Conservation (phyloP, 1,284 basidiomycete genomes). For the Neotropicomus parvogracilis region DNA sequence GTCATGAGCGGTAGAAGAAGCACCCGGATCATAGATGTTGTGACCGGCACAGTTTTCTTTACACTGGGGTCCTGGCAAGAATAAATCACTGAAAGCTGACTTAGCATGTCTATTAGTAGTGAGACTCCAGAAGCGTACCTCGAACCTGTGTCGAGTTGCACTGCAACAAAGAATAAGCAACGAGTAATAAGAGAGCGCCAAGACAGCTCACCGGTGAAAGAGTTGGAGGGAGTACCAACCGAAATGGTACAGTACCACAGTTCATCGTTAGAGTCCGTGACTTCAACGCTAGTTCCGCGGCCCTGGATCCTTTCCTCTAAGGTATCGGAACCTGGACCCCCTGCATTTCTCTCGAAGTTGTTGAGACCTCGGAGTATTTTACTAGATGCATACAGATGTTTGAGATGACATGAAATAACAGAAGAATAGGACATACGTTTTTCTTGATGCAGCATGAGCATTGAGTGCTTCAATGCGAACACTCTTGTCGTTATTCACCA, state of each 20-base stretch:
- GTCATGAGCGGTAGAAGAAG: constrained; percentile 29
- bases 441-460: constrained; percentile 10
- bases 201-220: constrained; percentile 15
- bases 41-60: constrained; percentile 22
- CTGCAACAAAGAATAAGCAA: constrained; percentile 3
- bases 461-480: constrained; percentile 12
- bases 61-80: constrained; percentile 11
- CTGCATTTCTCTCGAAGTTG: constrained; percentile 16
- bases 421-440: constrained; percentile 12
- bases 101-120: background rate
- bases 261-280: constrained; percentile 12
- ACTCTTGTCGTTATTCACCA: constrained; percentile 12
- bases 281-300: constrained; percentile 5
- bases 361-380: constrained; percentile 18
- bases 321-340: constrained; percentile 10
- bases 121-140: constrained; percentile 4
- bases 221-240: constrained; percentile 17
- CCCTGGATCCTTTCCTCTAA: background rate
- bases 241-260: constrained; percentile 22
- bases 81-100: constrained; percentile 4
- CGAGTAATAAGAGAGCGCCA: background rate
- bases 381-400: constrained; percentile 4
- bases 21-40: constrained; percentile 27
- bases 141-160: constrained; percentile 22
- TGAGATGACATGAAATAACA: background rate